Evolutionary conservation across 1,284 basidiomycete genomes (phyloP).

Genomic region (Coriolopsis trogii): DNA sequence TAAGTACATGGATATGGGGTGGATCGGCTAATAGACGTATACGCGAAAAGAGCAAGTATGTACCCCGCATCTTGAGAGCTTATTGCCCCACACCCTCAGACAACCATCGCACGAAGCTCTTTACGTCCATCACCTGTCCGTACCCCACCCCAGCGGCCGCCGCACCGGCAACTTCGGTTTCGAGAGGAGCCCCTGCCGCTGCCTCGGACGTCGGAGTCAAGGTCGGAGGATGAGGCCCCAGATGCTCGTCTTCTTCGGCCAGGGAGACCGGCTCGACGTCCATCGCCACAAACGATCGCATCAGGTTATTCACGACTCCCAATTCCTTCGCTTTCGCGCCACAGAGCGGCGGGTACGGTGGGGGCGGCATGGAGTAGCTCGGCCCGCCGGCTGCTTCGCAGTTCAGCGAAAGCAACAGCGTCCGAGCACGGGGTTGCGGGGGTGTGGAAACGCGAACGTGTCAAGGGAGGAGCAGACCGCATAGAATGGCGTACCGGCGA

Average conservation of each 20-base stretch:
- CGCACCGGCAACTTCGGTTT: too few relatives aligned
- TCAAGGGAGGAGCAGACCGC: too few relatives aligned
- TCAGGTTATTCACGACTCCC: conserved; percentile 59
- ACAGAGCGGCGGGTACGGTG: conserved; percentile 53
- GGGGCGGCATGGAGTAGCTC: conserved; percentile 43
- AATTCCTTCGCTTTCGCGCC: conserved; percentile 45
- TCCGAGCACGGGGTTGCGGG: background rate
- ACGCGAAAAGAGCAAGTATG: too few relatives aligned
- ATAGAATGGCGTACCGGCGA: background rate
- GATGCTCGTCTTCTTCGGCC: conserved; percentile 5
- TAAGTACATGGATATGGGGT: too few relatives aligned
- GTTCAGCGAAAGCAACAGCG: background rate
- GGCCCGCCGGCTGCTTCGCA: conserved; percentile 10
- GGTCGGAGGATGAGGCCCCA: too few relatives aligned
- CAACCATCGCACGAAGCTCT: conserved; percentile 37
- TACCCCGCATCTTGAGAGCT: too few relatives aligned
- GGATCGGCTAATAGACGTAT: too few relatives aligned
- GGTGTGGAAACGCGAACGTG: background rate
- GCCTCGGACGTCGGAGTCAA: too few relatives aligned
- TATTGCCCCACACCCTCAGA: too few relatives aligned
- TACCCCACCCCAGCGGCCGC: conserved; percentile 28
- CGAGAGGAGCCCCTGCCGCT: conserved; percentile 12
- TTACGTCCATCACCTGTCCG: conserved; percentile 43
- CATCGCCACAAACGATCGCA: conserved; percentile 66
- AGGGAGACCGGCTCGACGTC: background rate